Conservation (phyloP, 2,329 filamentous ascomycete species). For the Cladosporium sphaerospermum region DNA sequence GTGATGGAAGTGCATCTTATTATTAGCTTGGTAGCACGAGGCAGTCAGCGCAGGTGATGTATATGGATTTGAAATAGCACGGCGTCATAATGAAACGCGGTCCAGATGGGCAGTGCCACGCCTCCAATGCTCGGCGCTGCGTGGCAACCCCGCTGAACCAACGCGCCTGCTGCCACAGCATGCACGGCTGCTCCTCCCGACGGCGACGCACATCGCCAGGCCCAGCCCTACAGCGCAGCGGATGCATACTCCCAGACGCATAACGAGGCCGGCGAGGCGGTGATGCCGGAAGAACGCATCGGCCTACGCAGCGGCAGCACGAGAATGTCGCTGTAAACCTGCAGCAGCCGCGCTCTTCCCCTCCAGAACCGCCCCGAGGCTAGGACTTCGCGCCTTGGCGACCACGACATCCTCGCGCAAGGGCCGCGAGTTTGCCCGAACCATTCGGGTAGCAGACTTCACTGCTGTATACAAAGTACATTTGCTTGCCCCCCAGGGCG, state of each 20-base stretch:
- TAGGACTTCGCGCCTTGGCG: constrained; percentile 5
- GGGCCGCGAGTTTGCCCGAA: constrained; percentile 8
- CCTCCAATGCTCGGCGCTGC: background rate
- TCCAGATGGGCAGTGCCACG: background rate
- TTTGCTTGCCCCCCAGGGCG: background rate
- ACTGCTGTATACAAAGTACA: background rate
- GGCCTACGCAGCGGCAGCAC: background rate
- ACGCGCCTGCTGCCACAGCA: too few relatives aligned
- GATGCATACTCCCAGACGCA: background rate
- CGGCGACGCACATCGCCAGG: too few relatives aligned
- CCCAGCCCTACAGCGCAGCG: constrained; percentile 4
- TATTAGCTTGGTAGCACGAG: background rate
- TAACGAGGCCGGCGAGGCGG: background rate
- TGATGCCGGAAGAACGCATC: background rate
- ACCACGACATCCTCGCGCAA: constrained; percentile 5
- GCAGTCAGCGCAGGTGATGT: background rate
- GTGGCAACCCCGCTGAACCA: background rate
- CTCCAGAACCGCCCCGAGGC: background rate
- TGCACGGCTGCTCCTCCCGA: too few relatives aligned
- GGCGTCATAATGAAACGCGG: too few relatives aligned
- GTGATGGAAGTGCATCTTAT: background rate
- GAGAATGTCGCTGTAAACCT: constrained; percentile 5
- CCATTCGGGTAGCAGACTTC: constrained; percentile 4
- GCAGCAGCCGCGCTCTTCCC: constrained; percentile 2
- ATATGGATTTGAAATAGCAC: background rate